A percentile compares a stretch with the other conserved stretches of the same genome.
Conservation (phyloP, 106 monocot genomes). For the Allium fistulosum region DNA sequence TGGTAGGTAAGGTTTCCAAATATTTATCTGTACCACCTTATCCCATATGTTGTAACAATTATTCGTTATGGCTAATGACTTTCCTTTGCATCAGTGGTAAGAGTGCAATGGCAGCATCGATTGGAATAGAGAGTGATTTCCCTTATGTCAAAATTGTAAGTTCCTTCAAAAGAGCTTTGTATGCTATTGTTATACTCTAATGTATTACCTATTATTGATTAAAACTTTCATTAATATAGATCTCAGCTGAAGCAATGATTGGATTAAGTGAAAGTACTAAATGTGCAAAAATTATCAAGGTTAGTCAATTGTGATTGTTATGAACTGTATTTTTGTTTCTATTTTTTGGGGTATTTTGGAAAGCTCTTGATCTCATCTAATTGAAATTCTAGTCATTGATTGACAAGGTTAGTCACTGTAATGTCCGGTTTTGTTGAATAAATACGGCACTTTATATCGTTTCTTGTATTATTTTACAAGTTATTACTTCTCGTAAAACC, state of each 20-base stretch:
- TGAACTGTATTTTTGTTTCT: too few relatives aligned
- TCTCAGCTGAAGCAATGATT: conserved; percentile 94
- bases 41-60: too few relatives aligned
- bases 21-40: background rate
- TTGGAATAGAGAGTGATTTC: conserved; percentile 94
- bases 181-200: too few relatives aligned
- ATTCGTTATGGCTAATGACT: background rate
- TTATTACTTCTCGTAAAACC: background rate
- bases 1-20: conserved; percentile 53
- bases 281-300: conserved; percentile 89
- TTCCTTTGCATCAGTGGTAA: conserved; percentile 57
- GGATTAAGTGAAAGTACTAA: conserved; percentile 92
- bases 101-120: conserved; percentile 78
- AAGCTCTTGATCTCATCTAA: too few relatives aligned
- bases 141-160: conserved; percentile 97
- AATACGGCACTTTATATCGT: too few relatives aligned
- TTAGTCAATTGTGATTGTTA: conserved; percentile 6
- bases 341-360: too few relatives aligned
- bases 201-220: background rate
- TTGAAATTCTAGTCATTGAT: background rate
- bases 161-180: background rate
- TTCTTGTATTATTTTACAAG: background rate
- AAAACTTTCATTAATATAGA: conserved; percentile 22
- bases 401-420: background rate
- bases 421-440: too few relatives aligned